Conservation (phyloP, 2,329 filamentous ascomycete species). For the Ploettnerulaceae sp. region DNA sequence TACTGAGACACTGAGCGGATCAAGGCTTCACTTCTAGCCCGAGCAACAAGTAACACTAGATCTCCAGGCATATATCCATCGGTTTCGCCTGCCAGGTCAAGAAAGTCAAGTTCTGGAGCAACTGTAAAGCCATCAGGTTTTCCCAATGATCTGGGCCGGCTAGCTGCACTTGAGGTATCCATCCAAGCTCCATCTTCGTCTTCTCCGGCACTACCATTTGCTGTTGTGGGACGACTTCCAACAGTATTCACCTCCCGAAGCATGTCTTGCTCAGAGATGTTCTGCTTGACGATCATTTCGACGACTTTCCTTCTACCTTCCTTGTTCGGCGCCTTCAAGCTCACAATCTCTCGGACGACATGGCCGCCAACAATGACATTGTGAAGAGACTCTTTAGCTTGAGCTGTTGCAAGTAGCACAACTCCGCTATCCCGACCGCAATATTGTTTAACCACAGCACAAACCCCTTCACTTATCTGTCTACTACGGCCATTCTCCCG, state of each 20-base stretch:
- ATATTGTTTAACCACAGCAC: constrained; percentile 77
- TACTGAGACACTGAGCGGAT: constrained; percentile 67
- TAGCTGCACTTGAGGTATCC: constrained; percentile 61
- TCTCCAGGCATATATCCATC: constrained; percentile 99
- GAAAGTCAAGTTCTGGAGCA: constrained; percentile 75
- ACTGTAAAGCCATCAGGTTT: constrained; percentile 62
- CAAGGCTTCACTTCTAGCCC: constrained; percentile 86
- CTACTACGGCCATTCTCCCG: constrained; percentile 90
- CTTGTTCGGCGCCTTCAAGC: constrained; percentile 87
- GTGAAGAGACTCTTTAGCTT: constrained; percentile 88
- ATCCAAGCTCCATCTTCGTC: constrained; percentile 65
- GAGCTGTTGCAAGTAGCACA: constrained; percentile 83
- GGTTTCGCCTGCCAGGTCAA: constrained; percentile 88
- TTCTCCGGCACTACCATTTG: constrained; percentile 49
- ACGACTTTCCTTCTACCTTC: constrained; percentile 79
- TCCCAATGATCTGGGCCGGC: constrained; percentile 38
- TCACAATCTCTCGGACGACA: constrained; percentile 85
- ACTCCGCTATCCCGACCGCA: constrained; percentile 76
- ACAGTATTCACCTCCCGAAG: constrained; percentile 37
- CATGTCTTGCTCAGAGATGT: constrained; percentile 41
- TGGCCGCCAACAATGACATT: constrained; percentile 87
- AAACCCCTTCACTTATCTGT: constrained; percentile 85
- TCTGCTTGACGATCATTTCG: constrained; percentile 66
- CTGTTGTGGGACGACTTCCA: constrained; percentile 49
- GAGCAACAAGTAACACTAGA: constrained; percentile 75